Conservation (phyloP, 2,329 filamentous ascomycete genomes). For the Cercospora sojina region DNA sequence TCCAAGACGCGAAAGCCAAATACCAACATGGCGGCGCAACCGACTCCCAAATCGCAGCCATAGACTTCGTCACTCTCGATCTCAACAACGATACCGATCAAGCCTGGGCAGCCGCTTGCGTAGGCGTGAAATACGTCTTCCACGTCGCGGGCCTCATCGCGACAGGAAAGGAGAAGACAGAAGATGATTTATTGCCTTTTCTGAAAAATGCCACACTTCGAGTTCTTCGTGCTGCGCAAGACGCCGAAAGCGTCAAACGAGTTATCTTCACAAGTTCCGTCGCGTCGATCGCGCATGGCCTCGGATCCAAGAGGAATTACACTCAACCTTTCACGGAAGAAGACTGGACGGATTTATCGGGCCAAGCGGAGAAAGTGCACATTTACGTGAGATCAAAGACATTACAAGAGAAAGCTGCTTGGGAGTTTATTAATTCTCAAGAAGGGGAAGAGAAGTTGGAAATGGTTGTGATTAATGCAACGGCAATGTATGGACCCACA, state of each 20-base stretch:
- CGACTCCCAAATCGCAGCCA: conserved; percentile 11
- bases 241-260: conserved; percentile 10
- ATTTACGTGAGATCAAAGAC: conserved; percentile 25
- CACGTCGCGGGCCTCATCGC: conserved; percentile 24
- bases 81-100: conserved; percentile 15
- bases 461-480: conserved; percentile 17
- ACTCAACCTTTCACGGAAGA: conserved; percentile 21
- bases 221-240: conserved; percentile 16
- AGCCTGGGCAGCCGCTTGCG: conserved; percentile 21
- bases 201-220: conserved; percentile 19
- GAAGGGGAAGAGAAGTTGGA: conserved; percentile 10
- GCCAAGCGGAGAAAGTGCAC: conserved; percentile 23
- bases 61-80: conserved; percentile 21
- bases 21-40: conserved; percentile 19
- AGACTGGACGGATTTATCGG: conserved; percentile 25
- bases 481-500: conserved; percentile 22
- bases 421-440: conserved; percentile 18
- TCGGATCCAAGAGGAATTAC: conserved; percentile 16
- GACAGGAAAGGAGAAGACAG: conserved; percentile 22
- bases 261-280: conserved; percentile 24
- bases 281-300: conserved; percentile 21
- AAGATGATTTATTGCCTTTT: conserved; percentile 18
- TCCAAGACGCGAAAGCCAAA: conserved; percentile 17
- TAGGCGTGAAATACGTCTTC: conserved; percentile 14
- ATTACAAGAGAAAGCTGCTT: conserved; percentile 20